phyloP scores from a whole-genome alignment of 2,329 filamentous ascomycete species.

The Penicillium sp. region DNA sequence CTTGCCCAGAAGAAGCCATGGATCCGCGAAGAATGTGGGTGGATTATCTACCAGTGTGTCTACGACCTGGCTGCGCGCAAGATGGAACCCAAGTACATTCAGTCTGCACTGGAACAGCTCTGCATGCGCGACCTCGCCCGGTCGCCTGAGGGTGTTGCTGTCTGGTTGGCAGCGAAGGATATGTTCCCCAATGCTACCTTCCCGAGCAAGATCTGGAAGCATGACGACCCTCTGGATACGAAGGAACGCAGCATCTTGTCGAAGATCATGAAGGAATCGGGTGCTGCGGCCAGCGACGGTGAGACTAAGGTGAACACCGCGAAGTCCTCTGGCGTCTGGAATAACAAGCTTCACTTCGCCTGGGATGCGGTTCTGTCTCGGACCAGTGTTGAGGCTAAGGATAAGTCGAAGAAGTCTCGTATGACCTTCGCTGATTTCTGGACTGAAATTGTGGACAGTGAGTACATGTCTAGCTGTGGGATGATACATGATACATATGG shows the following conservation, averaged over 20 bases:
- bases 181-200: constrained; percentile 63
- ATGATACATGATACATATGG: background rate
- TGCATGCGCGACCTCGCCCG: constrained; percentile 65
- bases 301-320: constrained; percentile 30
- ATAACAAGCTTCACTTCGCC: constrained; percentile 77
- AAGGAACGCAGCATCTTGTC: constrained; percentile 68
- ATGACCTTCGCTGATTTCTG: constrained; percentile 72
- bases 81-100: constrained; percentile 50
- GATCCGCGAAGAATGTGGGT: constrained; percentile 84
- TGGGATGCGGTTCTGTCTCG: constrained; percentile 73
- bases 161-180: constrained; percentile 73
- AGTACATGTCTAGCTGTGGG: constrained; percentile 35
- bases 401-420: constrained; percentile 37
- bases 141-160: constrained; percentile 82
- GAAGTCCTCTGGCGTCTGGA: constrained; percentile 66
- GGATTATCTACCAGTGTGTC: constrained; percentile 72
- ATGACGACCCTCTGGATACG: constrained; percentile 67
- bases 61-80: constrained; percentile 50
- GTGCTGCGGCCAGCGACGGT: constrained; percentile 29
- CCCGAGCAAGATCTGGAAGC: constrained; percentile 69
- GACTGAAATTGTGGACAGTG: constrained; percentile 81
- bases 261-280: constrained; percentile 72
- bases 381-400: constrained; percentile 33
- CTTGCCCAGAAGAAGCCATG: constrained; percentile 80
- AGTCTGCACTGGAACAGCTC: constrained; percentile 62